These are phyloP conservation scores for Orbilia javanica DNA, from an alignment of 2,329 filamentous ascomycete species.

Conservation along the genomic window DNA sequence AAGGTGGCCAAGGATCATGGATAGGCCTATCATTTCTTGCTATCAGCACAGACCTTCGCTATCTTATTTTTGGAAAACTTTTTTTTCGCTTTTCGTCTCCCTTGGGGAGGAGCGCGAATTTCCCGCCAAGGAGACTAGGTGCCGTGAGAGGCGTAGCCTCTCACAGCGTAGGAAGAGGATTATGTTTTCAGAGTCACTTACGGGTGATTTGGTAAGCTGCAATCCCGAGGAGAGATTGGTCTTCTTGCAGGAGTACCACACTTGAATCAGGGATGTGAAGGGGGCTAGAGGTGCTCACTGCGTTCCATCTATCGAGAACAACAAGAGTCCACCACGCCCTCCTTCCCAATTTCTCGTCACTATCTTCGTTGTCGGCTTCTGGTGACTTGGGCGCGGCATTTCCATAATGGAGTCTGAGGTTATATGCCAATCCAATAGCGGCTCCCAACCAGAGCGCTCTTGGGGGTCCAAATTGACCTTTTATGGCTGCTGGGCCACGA, in stretches of 20 bases:
- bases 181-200: conserved; percentile 67
- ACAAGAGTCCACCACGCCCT: conserved; percentile 80
- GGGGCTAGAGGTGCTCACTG: conserved; percentile 75
- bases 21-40: conserved; percentile 57
- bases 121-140: conserved; percentile 26
- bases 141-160: conserved; percentile 1
- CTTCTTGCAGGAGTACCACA: conserved; percentile 72
- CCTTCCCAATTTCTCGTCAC: conserved; percentile 73
- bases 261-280: conserved; percentile 74
- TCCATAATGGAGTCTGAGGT: conserved; percentile 73
- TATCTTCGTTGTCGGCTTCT: conserved; percentile 70
- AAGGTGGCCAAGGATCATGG: conserved; percentile 69
- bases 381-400: conserved; percentile 65
- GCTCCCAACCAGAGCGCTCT: conserved; percentile 73
- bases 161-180: conserved; percentile 16
- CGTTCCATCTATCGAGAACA: conserved; percentile 79
- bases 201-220: conserved; percentile 75
- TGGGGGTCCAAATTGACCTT: conserved; percentile 67
- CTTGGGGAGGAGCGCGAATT: conserved; percentile 32
- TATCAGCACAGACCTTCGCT: conserved; percentile 53
- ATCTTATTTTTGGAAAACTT: conserved; percentile 42
- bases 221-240: conserved; percentile 74
- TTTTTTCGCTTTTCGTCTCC: conserved; percentile 33
- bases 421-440: conserved; percentile 76
- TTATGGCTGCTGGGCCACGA: conserved; percentile 67